phyloP scores from a whole-genome alignment of 352 stramenopile species.

The Pythium myriotylum region DNA sequence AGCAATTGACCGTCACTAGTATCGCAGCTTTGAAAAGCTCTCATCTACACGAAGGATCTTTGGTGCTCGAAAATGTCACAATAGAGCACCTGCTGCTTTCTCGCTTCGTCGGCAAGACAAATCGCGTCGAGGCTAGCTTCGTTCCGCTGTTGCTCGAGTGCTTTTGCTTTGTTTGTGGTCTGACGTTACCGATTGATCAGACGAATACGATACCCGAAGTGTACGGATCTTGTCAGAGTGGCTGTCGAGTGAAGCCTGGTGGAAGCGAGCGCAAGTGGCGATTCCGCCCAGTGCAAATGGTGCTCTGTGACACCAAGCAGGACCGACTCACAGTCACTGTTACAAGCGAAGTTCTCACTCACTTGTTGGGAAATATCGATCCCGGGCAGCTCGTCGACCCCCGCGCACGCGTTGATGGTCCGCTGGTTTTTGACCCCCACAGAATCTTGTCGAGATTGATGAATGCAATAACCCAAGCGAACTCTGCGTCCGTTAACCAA shows the following conservation, averaged over 20 bases:
- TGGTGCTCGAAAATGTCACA: constrained; percentile 43
- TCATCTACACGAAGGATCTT: constrained; percentile 14
- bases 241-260: constrained; percentile 31
- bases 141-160: constrained; percentile 41
- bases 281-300: constrained; percentile 49
- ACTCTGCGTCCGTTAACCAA: not conserved
- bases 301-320: constrained; percentile 40
- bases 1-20: too few species aligned
- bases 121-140: constrained; percentile 34
- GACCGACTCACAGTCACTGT: constrained; percentile 41
- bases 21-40: constrained; percentile 41
- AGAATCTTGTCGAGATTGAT: constrained; percentile 4
- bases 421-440: constrained; percentile 10
- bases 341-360: constrained; percentile 28
- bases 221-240: constrained; percentile 42
- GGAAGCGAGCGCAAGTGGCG: constrained; percentile 37
- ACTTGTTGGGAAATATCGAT: constrained; percentile 58
- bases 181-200: constrained; percentile 36
- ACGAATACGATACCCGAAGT: constrained; percentile 20
- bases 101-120: constrained; percentile 30
- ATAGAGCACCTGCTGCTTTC: constrained; percentile 49
- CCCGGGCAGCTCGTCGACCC: constrained; percentile 37
- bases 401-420: constrained; percentile 3
- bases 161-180: constrained; percentile 49
- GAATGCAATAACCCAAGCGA: constrained; percentile 8